phyloP scores from a whole-genome alignment of 139 green algal species.

The Haematococcus lacustris region DNA sequence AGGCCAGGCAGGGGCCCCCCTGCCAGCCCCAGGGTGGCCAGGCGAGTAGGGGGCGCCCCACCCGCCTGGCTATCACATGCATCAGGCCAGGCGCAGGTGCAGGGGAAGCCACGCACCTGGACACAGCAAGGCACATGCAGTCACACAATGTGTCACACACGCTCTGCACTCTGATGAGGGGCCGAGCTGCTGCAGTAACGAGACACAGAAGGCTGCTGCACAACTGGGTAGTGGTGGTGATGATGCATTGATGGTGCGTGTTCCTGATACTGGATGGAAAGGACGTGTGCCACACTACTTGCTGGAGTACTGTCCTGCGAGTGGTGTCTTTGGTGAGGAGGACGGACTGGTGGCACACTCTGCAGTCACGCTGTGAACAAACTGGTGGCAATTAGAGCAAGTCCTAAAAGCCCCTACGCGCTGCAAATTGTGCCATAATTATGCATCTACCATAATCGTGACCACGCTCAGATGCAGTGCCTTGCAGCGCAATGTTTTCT shows the following conservation, averaged over 20 bases:
- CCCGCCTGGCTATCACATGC: slow-evolving; percentile 84
- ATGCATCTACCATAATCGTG: background rate
- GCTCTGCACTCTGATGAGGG: background rate
- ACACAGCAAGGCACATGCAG: background rate
- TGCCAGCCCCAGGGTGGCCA: slow-evolving; percentile 9
- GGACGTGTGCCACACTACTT: slow-evolving; percentile 49
- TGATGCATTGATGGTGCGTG: background rate
- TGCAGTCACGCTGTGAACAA: too few species aligned
- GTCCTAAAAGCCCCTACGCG: background rate
- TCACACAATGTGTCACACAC: background rate
- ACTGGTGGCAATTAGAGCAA: too few species aligned
- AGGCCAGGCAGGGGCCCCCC: background rate
- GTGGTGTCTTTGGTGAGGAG: too few species aligned
- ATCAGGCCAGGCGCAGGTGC: slow-evolving; percentile 72
- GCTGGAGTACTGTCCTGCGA: slow-evolving; percentile 1
- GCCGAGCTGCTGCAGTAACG: background rate
- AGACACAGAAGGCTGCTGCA: background rate
- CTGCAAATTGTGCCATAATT: background rate
- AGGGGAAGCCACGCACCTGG: slow-evolving; percentile 52
- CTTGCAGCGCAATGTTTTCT: too few species aligned
- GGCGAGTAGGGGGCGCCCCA: slow-evolving; percentile 58
- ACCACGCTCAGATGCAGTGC: too few species aligned
- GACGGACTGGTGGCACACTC: too few species aligned
- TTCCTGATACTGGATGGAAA: slow-evolving; percentile 70
- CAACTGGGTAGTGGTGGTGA: background rate